phyloP scores from a whole-genome alignment of 192 early-diverging fungal genomes.

The Allomyces javanicus region DNA sequence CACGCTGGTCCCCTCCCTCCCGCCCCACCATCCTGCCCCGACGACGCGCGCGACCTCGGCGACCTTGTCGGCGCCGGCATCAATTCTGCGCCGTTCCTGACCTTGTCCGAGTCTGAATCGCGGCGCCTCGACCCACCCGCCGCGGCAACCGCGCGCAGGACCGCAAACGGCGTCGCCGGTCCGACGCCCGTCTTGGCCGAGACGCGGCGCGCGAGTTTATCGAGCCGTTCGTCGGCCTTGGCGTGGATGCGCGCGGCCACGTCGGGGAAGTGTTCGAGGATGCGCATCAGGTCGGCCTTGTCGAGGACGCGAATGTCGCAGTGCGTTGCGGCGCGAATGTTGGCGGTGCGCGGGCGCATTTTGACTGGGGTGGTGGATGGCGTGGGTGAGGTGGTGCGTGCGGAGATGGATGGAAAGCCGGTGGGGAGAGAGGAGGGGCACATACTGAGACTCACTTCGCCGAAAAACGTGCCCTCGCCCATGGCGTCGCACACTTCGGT shows the following conservation, averaged over 20 bases:
- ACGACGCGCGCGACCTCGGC: too few relatives aligned
- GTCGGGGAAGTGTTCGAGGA: background rate
- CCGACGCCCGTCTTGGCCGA: too few relatives aligned
- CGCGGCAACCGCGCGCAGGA: too few relatives aligned
- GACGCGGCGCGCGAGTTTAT: background rate
- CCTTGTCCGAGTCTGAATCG: too few relatives aligned
- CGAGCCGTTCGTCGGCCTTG: background rate
- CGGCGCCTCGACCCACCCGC: too few relatives aligned
- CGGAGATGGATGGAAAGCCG: too few relatives aligned
- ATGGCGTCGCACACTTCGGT: background rate
- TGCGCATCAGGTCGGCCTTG: background rate
- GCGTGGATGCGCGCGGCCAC: background rate
- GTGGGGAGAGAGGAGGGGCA: background rate
- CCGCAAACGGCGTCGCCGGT: too few relatives aligned
- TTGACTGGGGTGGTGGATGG: background rate
- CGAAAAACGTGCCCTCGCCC: background rate
- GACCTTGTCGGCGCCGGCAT: too few relatives aligned
- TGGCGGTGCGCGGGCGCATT: background rate
- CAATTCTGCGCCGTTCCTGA: too few relatives aligned
- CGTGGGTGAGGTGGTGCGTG: too few relatives aligned
- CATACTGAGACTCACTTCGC: background rate
- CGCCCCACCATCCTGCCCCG: too few relatives aligned
- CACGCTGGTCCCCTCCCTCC: too few relatives aligned
- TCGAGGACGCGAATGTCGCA: background rate
- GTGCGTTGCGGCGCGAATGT: background rate